Conservation (phyloP, 306 rosid genomes). For the Mimosa bimucronata region DNA sequence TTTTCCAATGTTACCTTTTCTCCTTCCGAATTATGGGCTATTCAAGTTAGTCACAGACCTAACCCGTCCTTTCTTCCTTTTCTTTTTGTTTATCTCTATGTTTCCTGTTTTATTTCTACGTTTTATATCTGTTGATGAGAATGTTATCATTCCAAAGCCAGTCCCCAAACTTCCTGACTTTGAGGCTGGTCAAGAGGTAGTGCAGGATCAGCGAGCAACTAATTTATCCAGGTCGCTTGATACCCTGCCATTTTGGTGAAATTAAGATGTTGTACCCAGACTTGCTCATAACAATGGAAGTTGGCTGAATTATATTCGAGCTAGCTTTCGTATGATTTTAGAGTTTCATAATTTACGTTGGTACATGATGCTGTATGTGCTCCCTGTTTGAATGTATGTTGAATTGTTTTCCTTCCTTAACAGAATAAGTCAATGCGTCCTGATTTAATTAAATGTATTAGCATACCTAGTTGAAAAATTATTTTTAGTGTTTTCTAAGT, state of each 20-base stretch:
- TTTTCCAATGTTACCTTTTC: no score
- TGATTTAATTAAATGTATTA: background rate
- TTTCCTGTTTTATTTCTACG: background rate
- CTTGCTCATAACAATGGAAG: background rate
- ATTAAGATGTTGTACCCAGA: background rate
- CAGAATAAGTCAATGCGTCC: background rate
- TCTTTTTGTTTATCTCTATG: no score
- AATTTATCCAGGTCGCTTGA: background rate
- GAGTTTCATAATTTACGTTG: background rate
- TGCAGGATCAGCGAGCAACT: background rate
- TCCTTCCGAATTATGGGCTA: no score
- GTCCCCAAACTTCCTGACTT: background rate
- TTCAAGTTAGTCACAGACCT: no score
- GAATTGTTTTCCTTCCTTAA: background rate
- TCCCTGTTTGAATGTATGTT: background rate
- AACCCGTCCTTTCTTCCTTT: background rate
- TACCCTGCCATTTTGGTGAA: background rate
- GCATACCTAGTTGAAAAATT: constrained; percentile 10
- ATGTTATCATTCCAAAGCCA: background rate
- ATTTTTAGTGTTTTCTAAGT: constrained; percentile 9
- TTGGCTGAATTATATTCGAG: background rate
- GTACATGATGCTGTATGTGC: background rate
- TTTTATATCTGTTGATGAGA: background rate
- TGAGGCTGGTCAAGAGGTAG: background rate
- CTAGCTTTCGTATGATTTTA: background rate